Evolutionary conservation across 495 filamentous ascomycete genomes (phyloP).

Genomic region (Penicillium canescens): DNA sequence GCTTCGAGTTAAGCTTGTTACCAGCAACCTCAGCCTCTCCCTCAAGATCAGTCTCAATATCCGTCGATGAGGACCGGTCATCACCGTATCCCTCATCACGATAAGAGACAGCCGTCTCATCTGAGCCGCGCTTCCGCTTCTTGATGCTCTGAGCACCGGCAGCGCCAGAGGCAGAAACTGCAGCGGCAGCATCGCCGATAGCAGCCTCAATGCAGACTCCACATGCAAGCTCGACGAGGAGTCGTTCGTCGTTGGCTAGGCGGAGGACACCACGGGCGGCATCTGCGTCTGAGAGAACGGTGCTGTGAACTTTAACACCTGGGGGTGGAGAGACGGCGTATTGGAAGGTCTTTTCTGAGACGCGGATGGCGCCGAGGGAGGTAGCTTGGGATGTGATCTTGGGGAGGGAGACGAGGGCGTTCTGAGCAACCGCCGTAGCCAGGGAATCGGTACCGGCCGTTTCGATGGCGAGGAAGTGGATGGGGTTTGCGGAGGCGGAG

Average conservation of each 20-base stretch:
- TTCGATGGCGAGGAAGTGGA: slow-evolving; percentile 76
- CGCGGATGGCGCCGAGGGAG: slow-evolving; percentile 72
- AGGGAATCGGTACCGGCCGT: slow-evolving; percentile 79
- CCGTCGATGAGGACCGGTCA: slow-evolving; percentile 37
- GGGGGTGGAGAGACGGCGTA: slow-evolving; percentile 48
- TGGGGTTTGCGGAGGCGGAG: slow-evolving; percentile 21
- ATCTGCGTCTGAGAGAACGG: slow-evolving; percentile 75
- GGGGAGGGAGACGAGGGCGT: slow-evolving; percentile 63
- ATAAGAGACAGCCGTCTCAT: slow-evolving; percentile 8
- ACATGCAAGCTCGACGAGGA: slow-evolving; percentile 81
- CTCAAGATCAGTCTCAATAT: slow-evolving; percentile 34
- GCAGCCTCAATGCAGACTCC: slow-evolving; percentile 71
- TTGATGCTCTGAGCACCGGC: slow-evolving; percentile 24
- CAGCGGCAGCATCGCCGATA: slow-evolving; percentile 35
- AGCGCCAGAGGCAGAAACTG: slow-evolving; percentile 12
- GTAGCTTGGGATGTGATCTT: slow-evolving; percentile 82
- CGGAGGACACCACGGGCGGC: slow-evolving; percentile 74
- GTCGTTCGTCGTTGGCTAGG: slow-evolving; percentile 78
- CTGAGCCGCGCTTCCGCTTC: slow-evolving; percentile 37
- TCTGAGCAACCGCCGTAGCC: slow-evolving; percentile 56
- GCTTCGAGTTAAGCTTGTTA: slow-evolving; percentile 42
- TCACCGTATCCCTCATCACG: slow-evolving; percentile 44
- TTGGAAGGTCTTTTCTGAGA: slow-evolving; percentile 71
- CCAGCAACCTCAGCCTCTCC: slow-evolving; percentile 13
- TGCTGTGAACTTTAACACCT: slow-evolving; percentile 56